Conservation (phyloP, 2,329 filamentous ascomycete genomes). For the Colletotrichum cereale region DNA sequence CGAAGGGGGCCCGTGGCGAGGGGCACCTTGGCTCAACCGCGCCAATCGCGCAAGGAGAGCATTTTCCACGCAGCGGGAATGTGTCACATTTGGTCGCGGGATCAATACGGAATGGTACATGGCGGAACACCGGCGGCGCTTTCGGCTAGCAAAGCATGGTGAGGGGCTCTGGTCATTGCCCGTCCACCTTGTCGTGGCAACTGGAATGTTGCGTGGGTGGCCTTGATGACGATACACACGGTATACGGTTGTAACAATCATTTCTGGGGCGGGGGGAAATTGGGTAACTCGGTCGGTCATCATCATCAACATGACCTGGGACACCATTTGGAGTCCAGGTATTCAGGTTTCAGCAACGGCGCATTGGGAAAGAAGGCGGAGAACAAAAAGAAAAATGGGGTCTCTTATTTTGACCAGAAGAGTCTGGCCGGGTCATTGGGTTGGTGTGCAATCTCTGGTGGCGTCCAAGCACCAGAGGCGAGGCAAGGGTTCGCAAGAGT, state of each 20-base stretch:
- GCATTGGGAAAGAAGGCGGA: slow-evolving; percentile 36
- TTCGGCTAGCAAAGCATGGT: slow-evolving; percentile 14
- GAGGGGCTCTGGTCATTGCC: neutral
- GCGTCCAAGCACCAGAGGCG: neutral
- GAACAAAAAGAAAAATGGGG: slow-evolving; percentile 37
- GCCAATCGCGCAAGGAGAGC: slow-evolving; percentile 14
- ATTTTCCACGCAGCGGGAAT: slow-evolving; percentile 24
- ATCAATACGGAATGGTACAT: slow-evolving; percentile 6
- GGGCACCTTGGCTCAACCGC: slow-evolving; percentile 14
- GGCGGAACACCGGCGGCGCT: slow-evolving; percentile 22
- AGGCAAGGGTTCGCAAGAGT: neutral
- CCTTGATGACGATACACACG: slow-evolving; percentile 29
- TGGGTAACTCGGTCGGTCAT: slow-evolving; percentile 33
- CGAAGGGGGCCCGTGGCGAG: neutral
- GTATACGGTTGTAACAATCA: slow-evolving; percentile 38
- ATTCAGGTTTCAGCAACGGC: slow-evolving; percentile 36
- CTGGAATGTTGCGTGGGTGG: slow-evolving; percentile 28
- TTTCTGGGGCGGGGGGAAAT: slow-evolving; percentile 2
- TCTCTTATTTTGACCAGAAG: slow-evolving; percentile 31
- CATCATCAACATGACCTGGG: slow-evolving; percentile 28
- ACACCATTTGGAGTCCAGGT: slow-evolving; percentile 27
- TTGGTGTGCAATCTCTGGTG: neutral
- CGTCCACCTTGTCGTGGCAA: slow-evolving; percentile 23
- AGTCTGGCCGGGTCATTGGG: slow-evolving; percentile 24
- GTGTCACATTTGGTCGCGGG: slow-evolving; percentile 13